Evolutionary conservation across 345 rosid genomes (phyloP).

Genomic region (Brassica napus): Da-Ae NC_063449.1:46734001-46734500

Average conservation of each 20-base stretch:
- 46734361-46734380: conserved; percentile 16
- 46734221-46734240: conserved; percentile 10
- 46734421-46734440: conserved; percentile 26
- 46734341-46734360: conserved; percentile 35
- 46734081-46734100: conserved; percentile 10
- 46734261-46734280: background rate
- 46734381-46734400: conserved; percentile 19
- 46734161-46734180: background rate
- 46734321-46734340: conserved; percentile 16
- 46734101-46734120: background rate
- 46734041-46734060: conserved; percentile 6
- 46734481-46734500: conserved; percentile 9
- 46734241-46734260: background rate
- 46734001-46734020: conserved; percentile 9
- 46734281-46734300: background rate
- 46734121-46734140: conserved; percentile 18
- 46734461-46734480: conserved; percentile 9
- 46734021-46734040: background rate
- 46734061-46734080: background rate
- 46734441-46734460: conserved; percentile 20
- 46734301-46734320: conserved; percentile 25
- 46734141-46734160: conserved; percentile 14
- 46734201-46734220: conserved; percentile 10
- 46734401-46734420: conserved; percentile 17
- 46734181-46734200: background rate